Evolutionary conservation across 164 flowering plant species (phyloP), one percentile per base, ranked within the genome.

Genomic region (Piper longum): DNA sequence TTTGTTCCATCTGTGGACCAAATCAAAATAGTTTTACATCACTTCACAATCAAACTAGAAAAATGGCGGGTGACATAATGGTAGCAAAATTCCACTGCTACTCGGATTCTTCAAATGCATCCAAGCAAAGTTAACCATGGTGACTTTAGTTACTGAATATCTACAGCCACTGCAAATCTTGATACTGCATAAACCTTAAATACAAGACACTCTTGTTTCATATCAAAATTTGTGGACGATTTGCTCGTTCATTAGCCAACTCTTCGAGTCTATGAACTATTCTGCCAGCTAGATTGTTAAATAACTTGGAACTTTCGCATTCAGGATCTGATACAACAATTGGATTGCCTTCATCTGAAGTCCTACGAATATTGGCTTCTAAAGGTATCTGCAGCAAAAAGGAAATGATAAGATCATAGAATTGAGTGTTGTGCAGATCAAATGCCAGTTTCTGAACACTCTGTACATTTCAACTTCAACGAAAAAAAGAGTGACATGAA

Each of bases 261-360:
- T 82, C 85, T 45, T 71, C 76, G 12, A 93, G 86, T 72, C 75
- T 83, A 58, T 70, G 51, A 40, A 83, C 73, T 19, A 90, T 75
- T 60, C 77, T 84, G 41, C 66, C 73, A 52, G 99, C 97, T 4
- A 88, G 41, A 59, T 78, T 74, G 61, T 58, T 66, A 60, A 87
- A 90, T 41, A 84, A 83, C 69, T 64, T 71, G 62, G 97, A 78
- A 40, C 82, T 83, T 40, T 62, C 66, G 40, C 88, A 84, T 70
- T 84, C 85, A 11, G 97, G 96, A 8, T 79, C 62, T 9, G 95
- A 84, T 64, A 82, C 54, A 12, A 88, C 86, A 13, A 90, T 67
- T 7, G 99, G 98, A 55, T 77, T 67, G 52, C 99, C 99, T 70
- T 87, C 89, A 73, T 93, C 99, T 62, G 84, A 82, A 44, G 85